A percentile compares a stretch with the other conserved stretches of the same genome.
Evolutionary conservation across 192 early-diverging fungal genomes (phyloP).

Genomic region (Powellomyces hirtus): DNA sequence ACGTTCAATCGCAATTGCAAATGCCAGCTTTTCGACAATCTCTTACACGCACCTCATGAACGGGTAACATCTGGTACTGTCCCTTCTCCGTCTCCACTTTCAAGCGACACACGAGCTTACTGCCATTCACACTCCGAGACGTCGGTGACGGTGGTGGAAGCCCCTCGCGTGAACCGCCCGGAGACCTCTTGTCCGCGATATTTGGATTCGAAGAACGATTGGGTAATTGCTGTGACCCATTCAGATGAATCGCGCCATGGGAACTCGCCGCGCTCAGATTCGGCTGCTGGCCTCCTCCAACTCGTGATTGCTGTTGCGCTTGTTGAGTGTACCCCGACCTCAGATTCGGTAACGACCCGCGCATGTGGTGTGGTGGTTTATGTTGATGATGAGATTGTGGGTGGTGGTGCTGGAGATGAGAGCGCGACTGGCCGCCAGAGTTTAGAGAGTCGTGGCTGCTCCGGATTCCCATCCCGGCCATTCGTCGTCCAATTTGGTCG

Average conservation of each 20-base stretch:
- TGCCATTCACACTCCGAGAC: not conserved
- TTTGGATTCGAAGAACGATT: not conserved
- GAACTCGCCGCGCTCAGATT: not conserved
- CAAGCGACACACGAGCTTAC: constrained; percentile 39
- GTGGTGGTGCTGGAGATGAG: too few species aligned
- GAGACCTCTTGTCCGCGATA: not conserved
- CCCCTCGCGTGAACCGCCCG: not conserved
- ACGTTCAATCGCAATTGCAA: too few species aligned
- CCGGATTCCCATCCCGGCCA: not conserved
- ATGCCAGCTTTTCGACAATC: not conserved
- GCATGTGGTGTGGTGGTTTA: too few species aligned
- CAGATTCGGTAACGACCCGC: constrained; percentile 2
- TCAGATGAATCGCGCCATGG: too few species aligned
- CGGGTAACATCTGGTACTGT: constrained; percentile 43
- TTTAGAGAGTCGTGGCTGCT: not conserved
- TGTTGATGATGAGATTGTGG: too few species aligned
- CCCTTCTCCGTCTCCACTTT: constrained; percentile 49
- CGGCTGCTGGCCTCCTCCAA: not conserved
- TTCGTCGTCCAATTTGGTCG: not conserved
- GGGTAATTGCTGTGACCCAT: too few species aligned
- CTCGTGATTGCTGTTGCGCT: not conserved
- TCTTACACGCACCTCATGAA: constrained; percentile 37
- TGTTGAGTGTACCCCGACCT: too few species aligned
- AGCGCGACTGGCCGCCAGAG: not conserved
- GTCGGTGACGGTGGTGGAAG: too few species aligned